Percentiles rank a stretch among this genome's conserved stretches.
phyloP scores from a whole-genome alignment of 202 grass and related monocot genomes.

The Cymbopogon flexuosus region DNA sequence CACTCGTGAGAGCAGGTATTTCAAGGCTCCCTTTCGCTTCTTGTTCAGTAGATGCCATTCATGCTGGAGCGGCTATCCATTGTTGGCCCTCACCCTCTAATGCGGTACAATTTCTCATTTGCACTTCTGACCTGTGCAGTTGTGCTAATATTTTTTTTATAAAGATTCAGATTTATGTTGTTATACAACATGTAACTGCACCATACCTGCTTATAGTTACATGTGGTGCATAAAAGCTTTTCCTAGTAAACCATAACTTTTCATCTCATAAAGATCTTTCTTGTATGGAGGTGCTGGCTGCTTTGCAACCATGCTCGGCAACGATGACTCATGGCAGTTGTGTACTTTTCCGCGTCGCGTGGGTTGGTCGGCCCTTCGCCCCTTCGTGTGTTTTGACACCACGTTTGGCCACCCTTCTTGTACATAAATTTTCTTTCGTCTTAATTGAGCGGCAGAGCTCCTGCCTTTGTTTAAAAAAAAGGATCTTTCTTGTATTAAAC shows the following conservation, averaged over 20 bases:
- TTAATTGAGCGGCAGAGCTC: too few relatives aligned
- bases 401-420: too few relatives aligned
- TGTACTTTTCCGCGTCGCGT: too few relatives aligned
- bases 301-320: too few relatives aligned
- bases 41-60: constrained; percentile 78
- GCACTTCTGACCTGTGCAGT: not conserved
- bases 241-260: not conserved
- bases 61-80: constrained; percentile 93
- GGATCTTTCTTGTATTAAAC: not conserved
- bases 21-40: constrained; percentile 88
- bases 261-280: not conserved
- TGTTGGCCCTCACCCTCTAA: constrained; percentile 99
- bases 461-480: too few relatives aligned
- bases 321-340: too few relatives aligned
- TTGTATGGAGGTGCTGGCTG: too few relatives aligned
- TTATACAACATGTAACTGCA: not conserved
- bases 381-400: too few relatives aligned
- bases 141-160: not conserved
- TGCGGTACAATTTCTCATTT: constrained; percentile 51
- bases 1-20: constrained; percentile 92
- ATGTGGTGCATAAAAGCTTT: not conserved
- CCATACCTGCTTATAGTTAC: not conserved
- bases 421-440: too few relatives aligned
- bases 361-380: too few relatives aligned
- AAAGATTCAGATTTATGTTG: not conserved